Percentiles rank a stretch among this genome's conserved stretches.
phyloP scores from a whole-genome alignment of 2,329 filamentous ascomycete genomes.

The Verticillium nonalfalfae region DNA sequence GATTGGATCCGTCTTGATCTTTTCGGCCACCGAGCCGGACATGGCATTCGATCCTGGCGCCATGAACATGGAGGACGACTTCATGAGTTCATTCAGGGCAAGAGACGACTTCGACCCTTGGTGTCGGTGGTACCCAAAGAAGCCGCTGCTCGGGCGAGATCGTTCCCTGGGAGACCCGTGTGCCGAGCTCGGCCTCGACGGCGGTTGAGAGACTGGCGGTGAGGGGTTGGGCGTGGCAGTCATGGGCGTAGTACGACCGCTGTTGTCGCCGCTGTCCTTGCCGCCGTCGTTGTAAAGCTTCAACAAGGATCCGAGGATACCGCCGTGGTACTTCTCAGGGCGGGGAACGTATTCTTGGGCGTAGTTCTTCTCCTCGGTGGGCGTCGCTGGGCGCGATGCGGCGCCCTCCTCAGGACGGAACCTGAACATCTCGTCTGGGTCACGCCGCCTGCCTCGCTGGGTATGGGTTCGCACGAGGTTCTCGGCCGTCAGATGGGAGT shows the following conservation, averaged over 20 bases:
- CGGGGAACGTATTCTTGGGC: conserved; percentile 53
- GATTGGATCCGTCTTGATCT: conserved; percentile 31
- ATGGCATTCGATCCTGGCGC: conserved; percentile 38
- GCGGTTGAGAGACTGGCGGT: conserved; percentile 30
- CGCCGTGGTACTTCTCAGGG: conserved; percentile 63
- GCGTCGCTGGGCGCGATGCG: conserved; percentile 29
- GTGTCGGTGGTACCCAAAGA: conserved; percentile 34
- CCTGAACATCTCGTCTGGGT: conserved; percentile 17
- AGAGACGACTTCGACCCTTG: conserved; percentile 34
- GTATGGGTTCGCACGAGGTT: conserved; percentile 26
- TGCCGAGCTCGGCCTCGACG: conserved; percentile 20
- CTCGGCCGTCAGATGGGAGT: conserved; percentile 19
- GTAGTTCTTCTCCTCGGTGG: conserved; percentile 41
- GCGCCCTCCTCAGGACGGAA: conserved; percentile 14
- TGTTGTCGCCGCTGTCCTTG: conserved; percentile 23
- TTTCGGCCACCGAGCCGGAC: conserved; percentile 36
- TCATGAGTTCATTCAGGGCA: conserved; percentile 44
- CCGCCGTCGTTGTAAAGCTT: conserved; percentile 57
- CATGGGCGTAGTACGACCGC: conserved; percentile 34
- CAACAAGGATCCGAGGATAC: conserved; percentile 66
- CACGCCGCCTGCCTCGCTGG: conserved; percentile 17
- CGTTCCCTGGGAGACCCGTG: conserved; percentile 17
- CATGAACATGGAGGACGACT: conserved; percentile 46
- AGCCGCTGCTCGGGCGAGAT: conserved; percentile 28
- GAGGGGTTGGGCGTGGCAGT: conserved; percentile 34